Conservation (phyloP, 495 filamentous ascomycete genomes). For the Hamigera avellanea region DNA sequence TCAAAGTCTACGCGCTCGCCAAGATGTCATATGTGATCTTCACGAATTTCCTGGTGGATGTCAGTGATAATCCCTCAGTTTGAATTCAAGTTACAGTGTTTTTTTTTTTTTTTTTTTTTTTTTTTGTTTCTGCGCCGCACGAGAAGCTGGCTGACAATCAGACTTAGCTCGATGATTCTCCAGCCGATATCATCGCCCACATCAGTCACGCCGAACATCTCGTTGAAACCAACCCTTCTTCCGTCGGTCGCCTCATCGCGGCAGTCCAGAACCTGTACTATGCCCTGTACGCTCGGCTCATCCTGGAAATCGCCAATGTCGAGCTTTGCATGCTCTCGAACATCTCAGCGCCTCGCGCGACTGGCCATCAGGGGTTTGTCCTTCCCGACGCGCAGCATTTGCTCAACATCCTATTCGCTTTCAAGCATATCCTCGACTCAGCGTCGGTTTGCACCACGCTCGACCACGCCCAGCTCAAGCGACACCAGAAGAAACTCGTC, state of each 20-base stretch:
- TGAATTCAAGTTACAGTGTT: background rate
- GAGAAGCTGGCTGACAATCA: no score
- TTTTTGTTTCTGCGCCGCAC: no score
- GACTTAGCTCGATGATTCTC: conserved; percentile 19
- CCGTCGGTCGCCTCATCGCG: conserved; percentile 16
- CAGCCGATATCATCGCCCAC: conserved; percentile 17
- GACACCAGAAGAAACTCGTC: conserved; percentile 18
- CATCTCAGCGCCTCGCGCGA: conserved; percentile 4
- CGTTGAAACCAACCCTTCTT: conserved; percentile 11
- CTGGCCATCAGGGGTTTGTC: conserved; percentile 5
- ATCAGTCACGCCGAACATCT: conserved; percentile 17
- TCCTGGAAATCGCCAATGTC: conserved; percentile 25
- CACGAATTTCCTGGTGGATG: conserved; percentile 22
- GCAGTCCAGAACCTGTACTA: conserved; percentile 26
- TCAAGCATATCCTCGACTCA: conserved; percentile 23
- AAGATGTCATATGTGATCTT: conserved; percentile 25
- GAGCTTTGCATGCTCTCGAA: conserved; percentile 22
- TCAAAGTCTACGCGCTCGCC: conserved; percentile 23
- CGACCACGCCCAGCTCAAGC: conserved; percentile 11
- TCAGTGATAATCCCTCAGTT: conserved; percentile 6
- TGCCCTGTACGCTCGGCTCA: conserved; percentile 22
- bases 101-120: no score
- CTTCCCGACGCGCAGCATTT: conserved; percentile 23
- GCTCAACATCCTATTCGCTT: conserved; percentile 18
- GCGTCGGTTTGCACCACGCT: conserved; percentile 13